Evolutionary conservation across 148 eudicot genomes (phyloP), one percentile per base, ranked within the genome.

Genomic region (Persicaria tinctoria): DNA sequence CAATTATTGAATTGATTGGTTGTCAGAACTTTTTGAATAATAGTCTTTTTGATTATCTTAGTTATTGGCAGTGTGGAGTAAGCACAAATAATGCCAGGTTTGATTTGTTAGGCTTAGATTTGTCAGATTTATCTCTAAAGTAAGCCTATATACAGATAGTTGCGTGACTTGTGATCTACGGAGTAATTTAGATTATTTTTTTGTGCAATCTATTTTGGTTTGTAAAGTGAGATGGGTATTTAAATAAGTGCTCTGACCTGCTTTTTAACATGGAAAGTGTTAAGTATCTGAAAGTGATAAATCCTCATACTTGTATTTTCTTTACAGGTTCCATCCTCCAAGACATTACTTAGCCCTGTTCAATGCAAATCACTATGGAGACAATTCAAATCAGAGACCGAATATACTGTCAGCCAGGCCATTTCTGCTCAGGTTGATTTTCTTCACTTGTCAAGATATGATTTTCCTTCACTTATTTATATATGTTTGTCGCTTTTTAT

Each of bases 341-440:
- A 92, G 84, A 96, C 97, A 73, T 83, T 96, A 77, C 81, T 96
- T 4, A 87, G 93, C 53, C 99, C 99, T 47, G 97, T 96, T 57
- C 97, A 96, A 82, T 96, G 99, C 86, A 96, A 96, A 84, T 83
- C 92, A 51, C 77, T 96, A 70, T 96, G 99, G 99, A 88, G 94
- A 80, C 97, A 96, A 81, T 96, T 96, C 78, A 89, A 85, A 79
- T 75, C 87, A 46, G 99, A 96, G 85, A 96, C 99, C 0, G 97
- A 96, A 75, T 96, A 96, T 82, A 88, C 93, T 48, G 97, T 96
- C 64, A 90, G 85, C 80, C 99, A 96, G 87, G 99, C 99, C 72
- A 87, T 92, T 79, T 82, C 99, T 76, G 97, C 99, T 74, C 99
- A 96, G 97, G 99, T 86, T 32, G 86, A 71, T 75, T 32, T 70